A percentile compares a stretch with the other conserved stretches of the same genome.
These are phyloP conservation scores for Cercospora zeae-maydis DNA, from an alignment of 2,329 filamentous ascomycete species.

Conservation along the genomic window DNA sequence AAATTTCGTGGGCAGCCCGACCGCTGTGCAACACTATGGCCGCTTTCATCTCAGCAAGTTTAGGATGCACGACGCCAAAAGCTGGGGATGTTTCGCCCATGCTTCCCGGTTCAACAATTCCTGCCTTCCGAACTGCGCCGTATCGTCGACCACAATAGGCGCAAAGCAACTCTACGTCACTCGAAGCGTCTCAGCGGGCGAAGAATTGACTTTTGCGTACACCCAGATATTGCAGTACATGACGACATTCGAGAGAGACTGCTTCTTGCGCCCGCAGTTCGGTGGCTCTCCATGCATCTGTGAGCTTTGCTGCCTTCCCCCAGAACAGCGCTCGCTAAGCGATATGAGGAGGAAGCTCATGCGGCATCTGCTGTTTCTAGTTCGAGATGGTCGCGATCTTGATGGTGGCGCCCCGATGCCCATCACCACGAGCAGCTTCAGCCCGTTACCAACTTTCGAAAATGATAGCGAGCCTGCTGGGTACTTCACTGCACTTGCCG, in stretches of 20 bases:
- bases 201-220: not conserved
- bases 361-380: not conserved
- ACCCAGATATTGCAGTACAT: not conserved
- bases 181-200: not conserved
- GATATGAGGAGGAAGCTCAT: not conserved
- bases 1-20: not conserved
- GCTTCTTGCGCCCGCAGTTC: not conserved
- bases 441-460: not conserved
- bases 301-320: not conserved
- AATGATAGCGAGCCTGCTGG: not conserved
- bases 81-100: not conserved
- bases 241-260: not conserved
- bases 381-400: not conserved
- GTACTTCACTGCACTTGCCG: not conserved
- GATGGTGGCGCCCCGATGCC: not conserved
- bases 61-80: not conserved
- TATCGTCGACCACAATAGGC: not conserved
- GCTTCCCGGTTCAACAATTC: not conserved
- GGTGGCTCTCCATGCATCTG: not conserved
- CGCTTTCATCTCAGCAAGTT: not conserved
- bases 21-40: not conserved
- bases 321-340: not conserved
- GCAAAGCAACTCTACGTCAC: not conserved
- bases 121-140: not conserved
- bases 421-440: not conserved